Percentiles rank a stretch among this genome's conserved stretches.
Evolutionary conservation across 768 basidiomycete species (phyloP).

Genomic region (Suillus placidus): DNA sequence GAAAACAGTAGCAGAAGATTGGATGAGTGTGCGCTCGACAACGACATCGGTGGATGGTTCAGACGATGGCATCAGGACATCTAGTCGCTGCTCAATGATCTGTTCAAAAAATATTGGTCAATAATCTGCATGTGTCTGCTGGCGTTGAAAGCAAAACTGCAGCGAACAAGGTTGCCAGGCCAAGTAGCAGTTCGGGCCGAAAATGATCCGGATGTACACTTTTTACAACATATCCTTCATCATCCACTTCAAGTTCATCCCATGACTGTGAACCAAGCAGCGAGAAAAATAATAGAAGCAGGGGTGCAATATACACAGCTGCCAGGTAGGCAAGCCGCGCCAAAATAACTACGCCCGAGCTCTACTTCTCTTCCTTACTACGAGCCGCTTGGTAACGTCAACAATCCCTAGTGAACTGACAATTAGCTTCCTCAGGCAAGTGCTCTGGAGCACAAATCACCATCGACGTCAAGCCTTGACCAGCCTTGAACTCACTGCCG

Average conservation of each 20-base stretch:
- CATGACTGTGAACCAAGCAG: background rate
- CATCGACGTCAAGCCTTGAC: background rate
- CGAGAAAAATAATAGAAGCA: background rate
- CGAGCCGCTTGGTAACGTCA: background rate
- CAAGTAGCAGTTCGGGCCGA: background rate
- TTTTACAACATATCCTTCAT: background rate
- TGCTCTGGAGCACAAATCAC: background rate
- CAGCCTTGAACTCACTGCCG: too few species aligned
- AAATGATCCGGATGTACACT: background rate
- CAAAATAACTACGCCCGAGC: background rate
- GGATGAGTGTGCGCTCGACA: slow-evolving; percentile 3
- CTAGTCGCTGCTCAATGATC: background rate
- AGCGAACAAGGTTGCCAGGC: background rate
- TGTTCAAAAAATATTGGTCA: background rate
- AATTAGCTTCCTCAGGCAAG: background rate
- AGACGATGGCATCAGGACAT: slow-evolving; percentile 20
- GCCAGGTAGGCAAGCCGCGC: background rate
- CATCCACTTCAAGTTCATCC: background rate
- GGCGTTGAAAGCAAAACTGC: background rate
- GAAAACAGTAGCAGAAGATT: slow-evolving; percentile 14
- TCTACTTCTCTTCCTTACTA: background rate
- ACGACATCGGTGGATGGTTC: slow-evolving; percentile 28
- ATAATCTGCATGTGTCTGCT: background rate
- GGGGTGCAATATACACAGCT: background rate
- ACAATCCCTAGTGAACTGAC: background rate